Base-by-base conservation (phyloP, 2,329 filamentous ascomycete genomes). In the Fragosphaeria purpurea region DNA sequence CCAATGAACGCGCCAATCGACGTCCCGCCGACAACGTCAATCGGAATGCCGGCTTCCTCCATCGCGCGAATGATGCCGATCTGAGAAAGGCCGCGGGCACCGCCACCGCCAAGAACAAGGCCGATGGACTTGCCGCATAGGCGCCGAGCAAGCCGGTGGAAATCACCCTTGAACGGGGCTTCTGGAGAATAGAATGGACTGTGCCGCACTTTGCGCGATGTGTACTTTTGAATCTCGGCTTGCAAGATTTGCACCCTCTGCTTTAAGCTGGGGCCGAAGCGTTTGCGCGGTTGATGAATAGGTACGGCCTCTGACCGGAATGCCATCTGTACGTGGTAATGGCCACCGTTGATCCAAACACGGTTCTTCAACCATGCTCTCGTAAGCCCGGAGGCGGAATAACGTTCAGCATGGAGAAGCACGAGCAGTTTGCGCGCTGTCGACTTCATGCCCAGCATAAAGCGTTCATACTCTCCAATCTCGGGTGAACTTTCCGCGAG, bases 191-290 rank as follows among this genome's bases (percentile, higher is more conserved):
- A 98, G 38, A 95, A 80, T 0, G 89, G 86, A 4, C 83, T 86
- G 59, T 95, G 89, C 32, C 87, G 82, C n/a, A 95, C 82, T 57
- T 87, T 85, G n/a, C 88, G 80, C 1, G 89, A 95, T 0, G 94
- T 97, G 64, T 96, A 98, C 64, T 96, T 97, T 62, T 97, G 91
- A 22, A 98, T 96, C 63, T 97, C 93, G 0, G 93, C 93, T 63
- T 97, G 93, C 4, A 98, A 67, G 6, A 93, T 89, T 65, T 98
- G 91, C 5, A 98, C 93, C 38, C 90, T 76, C 61, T 96, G 86
- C 65, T 96, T 97, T 53, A 98, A 70, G 1, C 85, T 88, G 5
- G 85, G 86, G 1, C 91, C 89, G 12, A 95, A 84, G 47, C 85
- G 84, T 59, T 88, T 88, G 1, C 80, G 77, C 11, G 83, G 82